Evolutionary conservation across 805 yeast species (phyloP), one percentile per base, ranked within the genome.

Genomic region (Kockiozyma suomiensis): DNA sequence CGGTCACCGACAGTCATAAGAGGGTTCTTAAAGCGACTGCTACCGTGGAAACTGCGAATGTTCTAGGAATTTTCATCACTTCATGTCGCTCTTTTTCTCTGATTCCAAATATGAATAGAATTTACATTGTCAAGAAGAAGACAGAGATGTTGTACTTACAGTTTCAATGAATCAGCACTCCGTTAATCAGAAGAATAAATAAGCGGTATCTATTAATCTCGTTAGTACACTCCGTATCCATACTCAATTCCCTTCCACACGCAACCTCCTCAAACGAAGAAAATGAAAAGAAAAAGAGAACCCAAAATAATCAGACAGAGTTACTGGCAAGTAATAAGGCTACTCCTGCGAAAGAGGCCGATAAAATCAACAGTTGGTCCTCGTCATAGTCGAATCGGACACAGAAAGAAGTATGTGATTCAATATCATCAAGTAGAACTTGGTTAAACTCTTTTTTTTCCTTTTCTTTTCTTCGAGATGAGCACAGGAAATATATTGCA

Each of bases 41-140:
- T 62, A 62, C 66, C 66, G 66, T 50, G 66, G 66, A 62, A 62
- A 62, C 66, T 62, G 66, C 66, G 66, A 62, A 62, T 61, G 66
- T 62, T 35, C 28, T 40, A 33, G 62, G 66, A 59, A 38, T 32
- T 61, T 62, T 62, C 66, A 62, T 62, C 66, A 62, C 55, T 13
- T 47, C 23, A 28, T 40, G 35, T 32, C 32, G 10, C 3, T 4
- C 8, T n/a, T 28, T 40, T 10, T 37, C 21, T 4, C 26, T 25
- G 46, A 37, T n/a, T n/a, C n/a, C n/a, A n/a, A n/a, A n/a, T n/a
- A n/a, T n/a, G n/a, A n/a, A n/a, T n/a, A n/a, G n/a, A n/a, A n/a
- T n/a, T n/a, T n/a, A n/a, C n/a, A n/a, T n/a, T n/a, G n/a, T n/a
- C n/a, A n/a, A n/a, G n/a, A n/a, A n/a, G n/a, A n/a, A 3, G n/a